Evolutionary conservation across 2,329 filamentous ascomycete species (phyloP).

Genomic region (Bretziella fagacearum): DNA sequence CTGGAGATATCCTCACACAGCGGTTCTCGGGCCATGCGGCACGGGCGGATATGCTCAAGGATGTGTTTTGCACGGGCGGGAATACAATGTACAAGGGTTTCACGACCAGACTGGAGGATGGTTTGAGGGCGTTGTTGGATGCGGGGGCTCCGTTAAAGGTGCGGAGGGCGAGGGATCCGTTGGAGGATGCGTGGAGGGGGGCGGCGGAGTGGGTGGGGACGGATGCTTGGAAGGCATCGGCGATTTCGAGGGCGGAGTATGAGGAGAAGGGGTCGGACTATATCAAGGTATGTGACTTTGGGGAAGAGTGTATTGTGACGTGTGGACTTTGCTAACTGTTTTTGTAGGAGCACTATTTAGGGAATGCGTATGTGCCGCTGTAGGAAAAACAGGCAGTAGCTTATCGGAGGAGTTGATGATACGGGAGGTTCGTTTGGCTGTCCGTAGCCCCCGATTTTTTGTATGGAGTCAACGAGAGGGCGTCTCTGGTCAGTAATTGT

Average conservation of each 20-base stretch:
- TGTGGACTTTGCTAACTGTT: too few species aligned
- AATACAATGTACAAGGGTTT: constrained; percentile 77
- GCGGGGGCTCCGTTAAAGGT: constrained; percentile 50
- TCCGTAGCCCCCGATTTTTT: too few species aligned
- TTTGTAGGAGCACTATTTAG: constrained; percentile 52
- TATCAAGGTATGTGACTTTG: constrained; percentile 71
- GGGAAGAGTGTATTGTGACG: constrained; percentile 16
- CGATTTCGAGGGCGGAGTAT: constrained; percentile 68
- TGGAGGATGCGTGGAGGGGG: constrained; percentile 85
- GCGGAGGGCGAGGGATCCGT: constrained; percentile 54
- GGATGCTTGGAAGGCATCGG: constrained; percentile 41
- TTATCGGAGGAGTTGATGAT: background rate
- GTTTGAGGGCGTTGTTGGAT: constrained; percentile 57
- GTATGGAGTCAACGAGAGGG: too few species aligned
- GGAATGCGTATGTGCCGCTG: constrained; percentile 36
- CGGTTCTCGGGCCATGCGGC: constrained; percentile 44
- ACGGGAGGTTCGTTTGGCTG: background rate
- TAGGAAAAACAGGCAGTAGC: background rate
- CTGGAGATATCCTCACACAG: constrained; percentile 73
- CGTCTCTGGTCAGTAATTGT: too few species aligned
- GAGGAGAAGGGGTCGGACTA: constrained; percentile 86
- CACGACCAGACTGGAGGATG: constrained; percentile 60
- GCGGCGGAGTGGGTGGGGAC: constrained; percentile 69
- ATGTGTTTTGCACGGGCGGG: constrained; percentile 90
- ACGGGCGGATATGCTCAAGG: constrained; percentile 55